Evolutionary conservation across 192 early-diverging fungal genomes (phyloP).

Genomic region (Coemansia sp.): DNA sequence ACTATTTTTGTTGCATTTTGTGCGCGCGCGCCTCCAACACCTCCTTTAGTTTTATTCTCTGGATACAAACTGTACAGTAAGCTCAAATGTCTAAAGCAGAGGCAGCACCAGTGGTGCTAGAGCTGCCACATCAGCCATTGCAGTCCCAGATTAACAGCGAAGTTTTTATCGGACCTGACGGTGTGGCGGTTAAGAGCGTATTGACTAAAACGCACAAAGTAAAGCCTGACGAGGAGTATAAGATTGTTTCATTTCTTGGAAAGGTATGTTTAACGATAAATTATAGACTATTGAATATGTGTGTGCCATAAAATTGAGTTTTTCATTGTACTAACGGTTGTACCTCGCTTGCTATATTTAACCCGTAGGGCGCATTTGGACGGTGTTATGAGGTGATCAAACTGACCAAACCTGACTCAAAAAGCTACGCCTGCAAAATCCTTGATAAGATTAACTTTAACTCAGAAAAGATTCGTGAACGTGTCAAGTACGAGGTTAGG

Average conservation of each 20-base stretch:
- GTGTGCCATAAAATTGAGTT: background rate
- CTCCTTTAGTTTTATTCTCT: background rate
- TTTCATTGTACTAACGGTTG: conserved; percentile 5
- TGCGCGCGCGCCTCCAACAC: background rate
- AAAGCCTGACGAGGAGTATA: conserved; percentile 14
- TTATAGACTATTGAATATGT: too few species aligned
- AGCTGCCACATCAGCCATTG: background rate
- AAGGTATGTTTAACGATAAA: conserved; percentile 18
- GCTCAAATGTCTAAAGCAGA: background rate
- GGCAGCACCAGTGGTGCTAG: background rate
- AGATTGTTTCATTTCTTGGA: conserved; percentile 35
- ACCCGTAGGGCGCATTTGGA: conserved; percentile 84
- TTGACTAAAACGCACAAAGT: conserved; percentile 30
- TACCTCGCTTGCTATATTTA: conserved; percentile 2
- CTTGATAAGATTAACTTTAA: conserved; percentile 51
- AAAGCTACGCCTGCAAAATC: conserved; percentile 64
- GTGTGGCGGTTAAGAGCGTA: conserved; percentile 33
- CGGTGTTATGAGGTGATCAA: conserved; percentile 72
- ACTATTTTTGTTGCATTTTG: background rate
- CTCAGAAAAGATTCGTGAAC: conserved; percentile 46
- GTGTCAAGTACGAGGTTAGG: conserved; percentile 50
- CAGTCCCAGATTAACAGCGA: conserved; percentile 8
- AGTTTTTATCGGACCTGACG: conserved; percentile 38
- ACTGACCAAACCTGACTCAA: conserved; percentile 27
- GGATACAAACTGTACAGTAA: background rate